Conservation (phyloP, 805 yeast species). For the Wickerhamomyces ciferrii region DNA sequence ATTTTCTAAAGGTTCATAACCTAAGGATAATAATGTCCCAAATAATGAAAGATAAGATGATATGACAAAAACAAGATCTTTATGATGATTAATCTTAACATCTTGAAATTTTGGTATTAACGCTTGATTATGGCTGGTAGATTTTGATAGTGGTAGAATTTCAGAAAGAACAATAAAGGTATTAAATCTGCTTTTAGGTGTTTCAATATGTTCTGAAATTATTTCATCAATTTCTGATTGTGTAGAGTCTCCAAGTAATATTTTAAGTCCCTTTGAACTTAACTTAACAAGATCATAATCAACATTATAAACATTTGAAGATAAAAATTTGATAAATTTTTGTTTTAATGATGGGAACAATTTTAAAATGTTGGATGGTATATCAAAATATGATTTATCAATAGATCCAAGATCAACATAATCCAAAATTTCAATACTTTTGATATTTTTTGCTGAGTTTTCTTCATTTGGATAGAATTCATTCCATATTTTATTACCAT, state of each 20-base stretch:
- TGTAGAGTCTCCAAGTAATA: slow-evolving; percentile 5
- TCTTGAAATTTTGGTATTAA: slow-evolving; percentile 7
- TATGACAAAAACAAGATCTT: slow-evolving; percentile 14
- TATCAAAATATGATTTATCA: slow-evolving; percentile 31
- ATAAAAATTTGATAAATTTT: slow-evolving; percentile 27
- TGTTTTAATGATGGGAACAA: slow-evolving; percentile 17
- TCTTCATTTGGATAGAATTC: slow-evolving; percentile 11
- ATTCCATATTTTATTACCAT: slow-evolving; percentile 39
- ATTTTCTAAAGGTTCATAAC: neutral
- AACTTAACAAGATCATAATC: slow-evolving; percentile 38
- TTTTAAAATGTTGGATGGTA: slow-evolving; percentile 25
- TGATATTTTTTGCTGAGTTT: slow-evolving; percentile 34
- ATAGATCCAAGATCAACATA: slow-evolving; percentile 41
- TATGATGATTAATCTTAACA: slow-evolving; percentile 17
- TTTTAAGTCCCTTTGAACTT: slow-evolving; percentile 33
- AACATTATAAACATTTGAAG: slow-evolving; percentile 27
- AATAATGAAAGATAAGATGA: slow-evolving; percentile 22
- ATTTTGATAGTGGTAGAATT: slow-evolving; percentile 6
- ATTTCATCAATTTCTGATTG: neutral
- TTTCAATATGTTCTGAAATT: slow-evolving; percentile 2
- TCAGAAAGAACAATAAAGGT: slow-evolving; percentile 19
- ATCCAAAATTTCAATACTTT: slow-evolving; percentile 56
- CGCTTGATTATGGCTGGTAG: neutral
- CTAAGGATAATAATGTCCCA: slow-evolving; percentile 3
- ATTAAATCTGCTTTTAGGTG: slow-evolving; percentile 6